These are phyloP conservation scores for Cylindrodendrum hubeiense DNA, from an alignment of 2,329 filamentous ascomycete species.

Conservation along the genomic window DNA sequence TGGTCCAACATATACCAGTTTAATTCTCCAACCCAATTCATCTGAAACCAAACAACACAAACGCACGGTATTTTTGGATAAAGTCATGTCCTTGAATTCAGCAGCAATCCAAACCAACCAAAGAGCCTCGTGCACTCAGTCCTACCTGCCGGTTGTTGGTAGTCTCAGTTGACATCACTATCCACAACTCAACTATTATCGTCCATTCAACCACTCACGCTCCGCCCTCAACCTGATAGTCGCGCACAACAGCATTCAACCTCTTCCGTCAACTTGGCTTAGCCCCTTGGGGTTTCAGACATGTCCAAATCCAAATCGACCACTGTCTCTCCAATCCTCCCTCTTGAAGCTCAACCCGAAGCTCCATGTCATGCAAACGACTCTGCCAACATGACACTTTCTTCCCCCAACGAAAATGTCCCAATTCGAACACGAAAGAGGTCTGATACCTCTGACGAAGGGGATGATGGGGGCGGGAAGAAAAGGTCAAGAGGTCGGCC, in stretches of 20 bases:
- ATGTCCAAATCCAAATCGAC: neutral
- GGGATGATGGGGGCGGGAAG: slow-evolving; percentile 58
- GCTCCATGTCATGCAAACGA: neutral
- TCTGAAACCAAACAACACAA: neutral
- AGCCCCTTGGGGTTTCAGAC: neutral
- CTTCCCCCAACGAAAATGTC: neutral
- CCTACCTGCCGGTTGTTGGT: no score
- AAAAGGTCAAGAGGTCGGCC: slow-evolving; percentile 80
- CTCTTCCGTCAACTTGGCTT: neutral
- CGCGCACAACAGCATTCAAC: neutral
- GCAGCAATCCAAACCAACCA: no score
- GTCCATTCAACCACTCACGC: no score
- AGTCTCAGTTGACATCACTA: no score
- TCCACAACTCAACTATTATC: no score
- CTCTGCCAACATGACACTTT: neutral
- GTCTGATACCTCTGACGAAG: slow-evolving; percentile 37
- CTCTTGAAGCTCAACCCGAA: neutral
- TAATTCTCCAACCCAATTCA: neutral
- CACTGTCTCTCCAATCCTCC: neutral
- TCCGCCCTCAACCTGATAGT: neutral
- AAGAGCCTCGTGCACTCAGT: no score
- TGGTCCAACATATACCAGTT: neutral
- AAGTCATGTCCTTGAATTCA: no score
- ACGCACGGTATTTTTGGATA: neutral
- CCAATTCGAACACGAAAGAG: slow-evolving; percentile 38